A percentile compares a stretch with the other conserved stretches of the same genome.
These are phyloP conservation scores for Aspergillus puulaauensis DNA, from an alignment of 2,329 filamentous ascomycete species.

Conservation along the genomic window DNA sequence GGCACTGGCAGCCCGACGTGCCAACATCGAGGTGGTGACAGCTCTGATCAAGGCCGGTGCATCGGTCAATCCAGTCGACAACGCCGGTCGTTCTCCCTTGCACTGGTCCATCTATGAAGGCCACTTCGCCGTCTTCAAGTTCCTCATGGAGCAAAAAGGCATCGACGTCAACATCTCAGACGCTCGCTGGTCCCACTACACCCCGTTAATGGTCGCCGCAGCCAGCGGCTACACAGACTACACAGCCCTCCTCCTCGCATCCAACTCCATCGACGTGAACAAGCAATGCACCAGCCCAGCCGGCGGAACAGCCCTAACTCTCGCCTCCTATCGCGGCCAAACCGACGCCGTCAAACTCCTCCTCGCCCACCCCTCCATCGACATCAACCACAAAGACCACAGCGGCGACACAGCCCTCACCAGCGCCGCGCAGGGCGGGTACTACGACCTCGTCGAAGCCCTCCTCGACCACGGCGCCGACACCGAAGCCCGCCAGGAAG, in stretches of 20 bases:
- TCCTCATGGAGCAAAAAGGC: neutral
- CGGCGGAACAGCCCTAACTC: neutral
- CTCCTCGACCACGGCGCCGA: slow-evolving; percentile 3
- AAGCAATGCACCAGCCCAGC: neutral
- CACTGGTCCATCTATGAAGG: neutral
- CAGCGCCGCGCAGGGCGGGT: neutral
- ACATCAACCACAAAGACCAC: neutral
- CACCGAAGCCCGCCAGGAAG: neutral
- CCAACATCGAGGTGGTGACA: neutral
- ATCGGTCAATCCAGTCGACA: neutral
- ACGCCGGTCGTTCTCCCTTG: neutral
- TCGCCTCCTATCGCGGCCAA: neutral
- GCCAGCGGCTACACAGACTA: neutral
- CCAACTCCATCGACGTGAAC: neutral
- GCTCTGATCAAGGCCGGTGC: neutral
- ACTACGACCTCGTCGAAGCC: neutral
- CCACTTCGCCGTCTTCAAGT: neutral
- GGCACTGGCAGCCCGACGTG: neutral
- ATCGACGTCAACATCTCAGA: slow-evolving; percentile 5
- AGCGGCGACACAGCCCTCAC: neutral
- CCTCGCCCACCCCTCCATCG: neutral
- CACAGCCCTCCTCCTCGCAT: neutral
- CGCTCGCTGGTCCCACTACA: neutral
- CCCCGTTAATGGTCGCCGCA: neutral
- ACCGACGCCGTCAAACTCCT: neutral